A percentile compares a stretch with the other conserved stretches of the same genome.
These are phyloP conservation scores for Cinnamomum chago DNA, from an alignment of 164 flowering plant genomes.

Conservation along the genomic window DNA sequence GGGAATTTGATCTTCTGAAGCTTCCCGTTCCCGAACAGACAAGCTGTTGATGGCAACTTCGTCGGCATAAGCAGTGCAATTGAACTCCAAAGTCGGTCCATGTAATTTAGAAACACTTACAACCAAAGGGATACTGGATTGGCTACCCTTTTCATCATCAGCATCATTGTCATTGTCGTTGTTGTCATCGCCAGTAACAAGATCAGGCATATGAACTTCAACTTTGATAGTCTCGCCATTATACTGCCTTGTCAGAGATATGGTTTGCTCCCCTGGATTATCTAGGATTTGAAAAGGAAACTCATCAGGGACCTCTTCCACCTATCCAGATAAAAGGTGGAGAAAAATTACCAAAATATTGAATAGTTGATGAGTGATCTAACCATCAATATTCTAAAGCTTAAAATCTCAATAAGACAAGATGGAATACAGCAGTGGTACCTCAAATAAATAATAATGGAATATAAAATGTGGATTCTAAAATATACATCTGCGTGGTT, in stretches of 20 bases:
- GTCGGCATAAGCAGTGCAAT: constrained; percentile 56
- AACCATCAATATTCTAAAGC: background rate
- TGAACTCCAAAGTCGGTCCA: constrained; percentile 60
- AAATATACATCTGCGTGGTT: background rate
- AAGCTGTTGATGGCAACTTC: constrained; percentile 69
- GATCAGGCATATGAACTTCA: constrained; percentile 74
- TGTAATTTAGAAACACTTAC: constrained; percentile 57
- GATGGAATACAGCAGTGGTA: background rate
- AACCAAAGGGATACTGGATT: constrained; percentile 50
- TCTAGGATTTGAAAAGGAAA: constrained; percentile 78
- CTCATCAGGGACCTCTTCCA: constrained; percentile 45
- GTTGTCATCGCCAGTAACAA: constrained; percentile 48
- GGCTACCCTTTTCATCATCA: constrained; percentile 20
- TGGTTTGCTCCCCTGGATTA: constrained; percentile 47
- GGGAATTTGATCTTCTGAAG: constrained; percentile 56
- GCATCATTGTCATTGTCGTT: constrained; percentile 22
- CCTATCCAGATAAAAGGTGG: constrained; percentile 26
- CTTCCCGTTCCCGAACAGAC: constrained; percentile 47
- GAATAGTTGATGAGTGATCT: background rate
- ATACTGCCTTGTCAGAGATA: constrained; percentile 55
- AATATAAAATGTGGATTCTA: background rate
- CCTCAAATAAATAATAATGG: background rate
- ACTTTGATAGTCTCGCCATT: constrained; percentile 62
- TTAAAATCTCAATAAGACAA: background rate
- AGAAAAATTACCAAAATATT: background rate